Conservation (phyloP, 306 rosid species). For the Fragaria ananassa region DNA sequence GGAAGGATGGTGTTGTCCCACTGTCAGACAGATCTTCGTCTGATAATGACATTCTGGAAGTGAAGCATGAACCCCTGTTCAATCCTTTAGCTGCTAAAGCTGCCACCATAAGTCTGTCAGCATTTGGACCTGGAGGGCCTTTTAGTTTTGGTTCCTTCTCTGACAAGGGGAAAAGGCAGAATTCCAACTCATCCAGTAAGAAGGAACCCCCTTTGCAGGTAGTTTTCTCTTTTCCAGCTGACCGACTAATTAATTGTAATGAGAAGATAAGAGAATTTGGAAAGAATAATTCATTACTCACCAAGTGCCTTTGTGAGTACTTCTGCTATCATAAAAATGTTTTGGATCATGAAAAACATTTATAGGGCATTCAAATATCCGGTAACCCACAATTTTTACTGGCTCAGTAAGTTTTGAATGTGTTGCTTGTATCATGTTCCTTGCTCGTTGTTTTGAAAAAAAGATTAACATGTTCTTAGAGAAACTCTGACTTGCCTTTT, state of each 20-base stretch:
- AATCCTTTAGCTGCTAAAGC: slow-evolving; percentile 69
- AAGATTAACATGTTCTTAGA: background rate
- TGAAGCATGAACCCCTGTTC: slow-evolving; percentile 25
- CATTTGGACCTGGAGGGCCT: slow-evolving; percentile 66
- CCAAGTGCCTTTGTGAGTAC: background rate
- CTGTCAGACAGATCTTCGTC: slow-evolving; percentile 46
- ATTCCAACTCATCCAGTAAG: slow-evolving; percentile 37
- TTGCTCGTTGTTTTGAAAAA: background rate
- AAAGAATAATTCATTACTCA: background rate
- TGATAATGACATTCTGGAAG: slow-evolving; percentile 11
- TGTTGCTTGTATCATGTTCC: background rate
- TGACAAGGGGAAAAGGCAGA: slow-evolving; percentile 70
- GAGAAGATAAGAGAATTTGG: background rate
- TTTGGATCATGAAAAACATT: background rate
- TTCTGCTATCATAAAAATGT: background rate
- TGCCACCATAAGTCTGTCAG: slow-evolving; percentile 72
- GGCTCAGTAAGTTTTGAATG: background rate
- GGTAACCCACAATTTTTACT: background rate
- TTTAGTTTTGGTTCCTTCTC: slow-evolving; percentile 63
- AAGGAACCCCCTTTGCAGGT: background rate
- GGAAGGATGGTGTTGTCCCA: slow-evolving; percentile 78
- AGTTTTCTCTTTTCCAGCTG: background rate
- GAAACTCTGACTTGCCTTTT: background rate
- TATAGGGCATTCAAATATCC: background rate
- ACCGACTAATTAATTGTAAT: background rate